phyloP scores from a whole-genome alignment of 495 filamentous ascomycete genomes.

The Daldinia caldariorum region DNA sequence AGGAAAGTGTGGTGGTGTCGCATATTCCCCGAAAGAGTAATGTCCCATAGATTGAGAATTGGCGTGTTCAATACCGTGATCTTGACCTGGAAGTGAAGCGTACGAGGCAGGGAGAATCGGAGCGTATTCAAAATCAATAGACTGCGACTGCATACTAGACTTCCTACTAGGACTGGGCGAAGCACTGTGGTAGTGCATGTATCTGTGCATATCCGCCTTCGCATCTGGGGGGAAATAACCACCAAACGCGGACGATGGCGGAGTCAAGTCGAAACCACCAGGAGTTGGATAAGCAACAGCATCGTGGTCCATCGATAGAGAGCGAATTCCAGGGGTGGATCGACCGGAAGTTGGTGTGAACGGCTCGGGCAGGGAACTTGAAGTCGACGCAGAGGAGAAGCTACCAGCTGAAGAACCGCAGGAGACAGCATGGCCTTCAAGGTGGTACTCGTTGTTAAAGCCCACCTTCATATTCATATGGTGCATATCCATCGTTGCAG shows the following conservation, averaged over 20 bases:
- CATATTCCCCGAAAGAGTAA: conserved; percentile 34
- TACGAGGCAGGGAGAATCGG: conserved; percentile 21
- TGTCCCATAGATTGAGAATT: conserved; percentile 23
- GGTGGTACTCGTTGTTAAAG: conserved; percentile 42
- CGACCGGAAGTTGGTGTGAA: conserved; percentile 54
- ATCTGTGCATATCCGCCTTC: conserved; percentile 33
- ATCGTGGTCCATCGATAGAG: conserved; percentile 43
- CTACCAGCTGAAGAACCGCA: conserved; percentile 44
- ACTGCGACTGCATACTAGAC: conserved; percentile 36
- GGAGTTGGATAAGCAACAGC: conserved; percentile 39
- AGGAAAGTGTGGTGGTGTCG: conserved; percentile 29
- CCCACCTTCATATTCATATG: conserved; percentile 41
- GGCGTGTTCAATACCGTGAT: conserved; percentile 20
- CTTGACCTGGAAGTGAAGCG: conserved; percentile 18
- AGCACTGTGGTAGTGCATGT: conserved; percentile 41
- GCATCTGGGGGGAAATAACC: conserved; percentile 47
- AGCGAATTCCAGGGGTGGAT: conserved; percentile 42
- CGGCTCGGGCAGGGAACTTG: conserved; percentile 49
- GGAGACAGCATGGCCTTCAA: conserved; percentile 39
- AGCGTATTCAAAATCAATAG: conserved; percentile 38
- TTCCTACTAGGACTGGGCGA: conserved; percentile 40
- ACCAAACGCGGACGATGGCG: conserved; percentile 51
- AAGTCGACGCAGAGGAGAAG: conserved; percentile 50
- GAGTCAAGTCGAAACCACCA: conserved; percentile 47
- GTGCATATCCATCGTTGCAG: conserved; percentile 35